Evolutionary conservation across 2,329 filamentous ascomycete genomes (phyloP).

Genomic region (Cytospora leucostoma): DNA sequence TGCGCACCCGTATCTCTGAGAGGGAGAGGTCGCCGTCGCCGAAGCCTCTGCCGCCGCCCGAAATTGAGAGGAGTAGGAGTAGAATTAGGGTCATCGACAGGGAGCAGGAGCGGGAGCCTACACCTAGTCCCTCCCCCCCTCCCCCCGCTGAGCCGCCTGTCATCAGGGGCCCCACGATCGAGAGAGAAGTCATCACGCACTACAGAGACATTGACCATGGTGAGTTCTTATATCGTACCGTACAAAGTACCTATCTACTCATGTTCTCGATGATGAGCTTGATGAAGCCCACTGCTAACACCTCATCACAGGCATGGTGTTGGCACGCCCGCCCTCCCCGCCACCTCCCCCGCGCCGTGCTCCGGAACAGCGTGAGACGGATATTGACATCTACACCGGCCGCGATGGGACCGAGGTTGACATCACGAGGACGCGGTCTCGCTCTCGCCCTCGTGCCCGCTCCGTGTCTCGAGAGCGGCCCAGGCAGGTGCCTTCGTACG

Average conservation of each 20-base stretch:
- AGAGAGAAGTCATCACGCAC: constrained; percentile 86
- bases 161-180: constrained; percentile 76
- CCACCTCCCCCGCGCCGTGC: constrained; percentile 50
- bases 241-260: no score
- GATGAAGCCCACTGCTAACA: not conserved
- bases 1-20: constrained; percentile 45
- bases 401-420: constrained; percentile 60
- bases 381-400: constrained; percentile 62
- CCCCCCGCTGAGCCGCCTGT: constrained; percentile 64
- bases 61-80: constrained; percentile 52
- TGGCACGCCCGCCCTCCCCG: constrained; percentile 51
- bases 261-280: no score
- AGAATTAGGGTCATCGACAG: constrained; percentile 52
- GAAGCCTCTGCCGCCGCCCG: constrained; percentile 38
- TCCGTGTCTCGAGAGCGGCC: constrained; percentile 41
- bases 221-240: constrained; percentile 44
- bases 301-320: constrained; percentile 46
- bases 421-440: constrained; percentile 47
- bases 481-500: constrained; percentile 11
- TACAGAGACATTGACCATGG: constrained; percentile 87
- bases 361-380: constrained; percentile 54
- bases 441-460: constrained; percentile 45
- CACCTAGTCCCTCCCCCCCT: constrained; percentile 50
- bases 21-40: constrained; percentile 42
- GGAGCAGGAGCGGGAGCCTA: constrained; percentile 46